Base-by-base conservation (phyloP, 2,329 filamentous ascomycete genomes). In the Colletotrichum australisinense region DNA sequence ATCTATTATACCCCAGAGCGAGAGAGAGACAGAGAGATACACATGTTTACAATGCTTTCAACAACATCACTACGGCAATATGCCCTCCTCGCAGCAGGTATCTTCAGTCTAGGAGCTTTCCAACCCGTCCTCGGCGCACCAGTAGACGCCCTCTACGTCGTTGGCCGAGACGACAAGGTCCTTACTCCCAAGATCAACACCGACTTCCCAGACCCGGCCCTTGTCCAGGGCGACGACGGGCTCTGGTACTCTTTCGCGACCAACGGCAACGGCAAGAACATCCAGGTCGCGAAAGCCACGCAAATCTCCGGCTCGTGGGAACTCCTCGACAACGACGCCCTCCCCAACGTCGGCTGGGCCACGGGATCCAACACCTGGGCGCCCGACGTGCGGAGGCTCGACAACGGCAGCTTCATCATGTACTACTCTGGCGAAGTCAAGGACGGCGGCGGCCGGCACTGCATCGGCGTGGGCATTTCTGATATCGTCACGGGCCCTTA, bases 221-320 rank as follows among this genome's bases (percentile, higher is more conserved):
- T 92, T 62, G 77, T 91, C 60, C 79, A 86, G 76, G 84, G 81
- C 46, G 68, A 80, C 4, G 83, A 87, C 74, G 86, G 84, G 8
- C 83, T 80, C 2, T 92, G 87, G 84, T 90, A 91, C 76, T 87
- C 90, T 8, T 92, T 91, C 78, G 89, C 86, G 4, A 91, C 88
- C 1, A 86, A 86, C 62, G 84, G 84, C 64, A 86, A 86, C 68
- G 86, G 83, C 59, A 82, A 84, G 24, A 82, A 88, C 68, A 83
- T 92, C 6, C 90, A 91, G 75, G 84, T 89, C 4, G 90, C 90
- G 2, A 82, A 77, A 2, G 88, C 88, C 3, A 74, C 80, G 1
- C 84, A 87, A 60, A 86, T 90, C 62, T 78, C 81, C 14, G 84
- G 83, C 4, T 85, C 87, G 78, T 88, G 84, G 78, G 79, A 86